Evolutionary conservation across 345 rosid species (phyloP), one percentile per base, ranked within the genome.

Genomic region (Gossypium arboreum): DNA sequence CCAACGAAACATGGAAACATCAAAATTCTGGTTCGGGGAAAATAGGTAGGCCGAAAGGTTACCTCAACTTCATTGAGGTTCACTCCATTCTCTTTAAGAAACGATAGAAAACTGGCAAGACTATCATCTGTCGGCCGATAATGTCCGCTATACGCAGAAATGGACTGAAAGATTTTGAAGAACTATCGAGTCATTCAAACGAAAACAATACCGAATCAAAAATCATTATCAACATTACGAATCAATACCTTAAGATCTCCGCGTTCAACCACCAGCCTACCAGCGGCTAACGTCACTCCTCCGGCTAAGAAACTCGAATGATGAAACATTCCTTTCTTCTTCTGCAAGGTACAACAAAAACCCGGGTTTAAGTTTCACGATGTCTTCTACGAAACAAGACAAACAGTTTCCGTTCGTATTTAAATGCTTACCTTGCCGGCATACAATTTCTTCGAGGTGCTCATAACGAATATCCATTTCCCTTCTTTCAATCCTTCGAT

Each of bases 251-350:
- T 92, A 44, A 92, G 90, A 75, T 79, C 74, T 77, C 97, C 98
- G 70, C 81, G 25, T 76, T 91, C 94, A 24, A 80, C 92, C 25
- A 56, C 79, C 2, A 94, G 83, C 83, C 97, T 88, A 83, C 98
- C 98, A 3, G 98, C 97, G 1, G 97, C 97, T 77, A 92, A 68
- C 0, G 98, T 90, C 60, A 87, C 91, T 83, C 98, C 98, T 43
- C 98, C 98, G 1, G 98, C 98, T 84, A 94, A 82, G 76, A 94
- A 94, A 79, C 97, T 94, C 2, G 98, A 94, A 85, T 94, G 97
- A 79, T 94, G 98, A 77, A 94, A 94, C 63, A 39, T 75, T 66
- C 98, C 98, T 83, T 94, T 94, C 97, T 88, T 88, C 75, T 94
- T 94, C 97, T 94, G 87, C 76, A 81, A 76, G 72, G 71, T 39